phyloP scores from a whole-genome alignment of 129 eudicot species.

The Ambrosia trifida region DNA sequence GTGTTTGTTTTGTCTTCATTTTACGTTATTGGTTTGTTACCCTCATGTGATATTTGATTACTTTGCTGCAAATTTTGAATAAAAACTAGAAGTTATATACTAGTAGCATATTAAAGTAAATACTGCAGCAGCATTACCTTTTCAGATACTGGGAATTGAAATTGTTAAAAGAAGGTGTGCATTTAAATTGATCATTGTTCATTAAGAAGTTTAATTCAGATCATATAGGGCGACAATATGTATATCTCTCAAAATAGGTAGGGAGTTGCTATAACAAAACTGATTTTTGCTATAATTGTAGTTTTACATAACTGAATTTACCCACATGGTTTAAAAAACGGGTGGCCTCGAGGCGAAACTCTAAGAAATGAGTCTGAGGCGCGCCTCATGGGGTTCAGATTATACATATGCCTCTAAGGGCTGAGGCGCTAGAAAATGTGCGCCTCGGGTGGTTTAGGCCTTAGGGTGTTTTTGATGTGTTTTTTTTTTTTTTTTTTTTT shows the following conservation, averaged over 20 bases:
- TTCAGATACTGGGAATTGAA: conserved; percentile 4
- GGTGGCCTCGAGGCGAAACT: too few relatives aligned
- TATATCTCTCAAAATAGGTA: neutral
- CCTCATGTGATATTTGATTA: neutral
- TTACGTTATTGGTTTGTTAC: neutral
- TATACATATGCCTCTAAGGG: too few relatives aligned
- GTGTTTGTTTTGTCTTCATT: neutral
- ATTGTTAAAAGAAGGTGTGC: neutral
- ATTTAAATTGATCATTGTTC: neutral
- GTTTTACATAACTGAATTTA: too few relatives aligned
- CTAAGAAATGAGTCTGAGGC: too few relatives aligned
- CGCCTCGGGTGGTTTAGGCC: too few relatives aligned
- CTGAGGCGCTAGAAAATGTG: too few relatives aligned
- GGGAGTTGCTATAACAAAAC: neutral
- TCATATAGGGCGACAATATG: neutral
- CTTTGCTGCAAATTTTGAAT: conserved; percentile 1
- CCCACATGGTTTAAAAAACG: too few relatives aligned
- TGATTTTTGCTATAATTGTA: neutral
- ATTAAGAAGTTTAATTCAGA: neutral
- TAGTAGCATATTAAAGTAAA: neutral
- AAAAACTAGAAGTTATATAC: neutral
- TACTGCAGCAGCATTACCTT: neutral
- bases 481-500: too few relatives aligned
- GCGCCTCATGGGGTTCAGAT: too few relatives aligned
- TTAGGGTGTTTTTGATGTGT: too few relatives aligned